Conservation (phyloP, 1,139 yeast species). For the Hyphopichia khmerensis region DNA sequence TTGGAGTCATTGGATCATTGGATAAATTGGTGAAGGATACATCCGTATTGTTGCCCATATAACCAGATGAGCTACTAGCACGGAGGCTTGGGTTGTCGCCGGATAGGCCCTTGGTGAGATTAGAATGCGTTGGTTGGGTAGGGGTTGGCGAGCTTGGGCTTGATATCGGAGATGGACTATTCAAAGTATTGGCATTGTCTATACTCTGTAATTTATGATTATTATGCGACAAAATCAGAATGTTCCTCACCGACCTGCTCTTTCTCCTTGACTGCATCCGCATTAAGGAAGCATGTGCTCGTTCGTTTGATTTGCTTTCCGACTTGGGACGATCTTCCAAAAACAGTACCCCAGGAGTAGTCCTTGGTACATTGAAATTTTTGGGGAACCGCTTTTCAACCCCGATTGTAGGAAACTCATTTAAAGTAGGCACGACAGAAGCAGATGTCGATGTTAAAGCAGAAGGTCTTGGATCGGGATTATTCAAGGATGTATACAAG, state of each 20-base stretch:
- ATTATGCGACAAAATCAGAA: constrained; percentile 27
- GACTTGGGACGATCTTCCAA: constrained; percentile 31
- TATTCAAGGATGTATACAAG: constrained; percentile 41
- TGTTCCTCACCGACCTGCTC: constrained; percentile 45
- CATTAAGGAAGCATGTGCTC: constrained; percentile 66
- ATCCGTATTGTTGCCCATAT: background rate
- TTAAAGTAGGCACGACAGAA: constrained; percentile 40
- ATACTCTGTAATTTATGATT: constrained; percentile 7
- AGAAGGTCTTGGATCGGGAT: constrained; percentile 9
- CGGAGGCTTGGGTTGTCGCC: background rate
- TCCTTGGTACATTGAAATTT: constrained; percentile 18
- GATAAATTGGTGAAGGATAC: background rate
- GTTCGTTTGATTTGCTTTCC: constrained; percentile 49
- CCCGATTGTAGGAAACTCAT: constrained; percentile 45
- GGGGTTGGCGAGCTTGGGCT: constrained; percentile 16
- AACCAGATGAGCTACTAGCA: background rate
- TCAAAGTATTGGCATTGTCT: background rate
- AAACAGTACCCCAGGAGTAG: constrained; percentile 13
- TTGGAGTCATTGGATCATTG: background rate
- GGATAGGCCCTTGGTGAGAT: constrained; percentile 10
- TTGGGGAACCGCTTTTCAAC: constrained; percentile 25
- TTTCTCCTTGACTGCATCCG: constrained; percentile 62
- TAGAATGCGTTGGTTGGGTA: constrained; percentile 7
- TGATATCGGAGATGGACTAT: constrained; percentile 15
- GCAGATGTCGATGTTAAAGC: constrained; percentile 7